These are phyloP conservation scores for Penicillium sp. DNA, from an alignment of 2,329 filamentous ascomycete genomes.

Conservation along the genomic window DNA sequence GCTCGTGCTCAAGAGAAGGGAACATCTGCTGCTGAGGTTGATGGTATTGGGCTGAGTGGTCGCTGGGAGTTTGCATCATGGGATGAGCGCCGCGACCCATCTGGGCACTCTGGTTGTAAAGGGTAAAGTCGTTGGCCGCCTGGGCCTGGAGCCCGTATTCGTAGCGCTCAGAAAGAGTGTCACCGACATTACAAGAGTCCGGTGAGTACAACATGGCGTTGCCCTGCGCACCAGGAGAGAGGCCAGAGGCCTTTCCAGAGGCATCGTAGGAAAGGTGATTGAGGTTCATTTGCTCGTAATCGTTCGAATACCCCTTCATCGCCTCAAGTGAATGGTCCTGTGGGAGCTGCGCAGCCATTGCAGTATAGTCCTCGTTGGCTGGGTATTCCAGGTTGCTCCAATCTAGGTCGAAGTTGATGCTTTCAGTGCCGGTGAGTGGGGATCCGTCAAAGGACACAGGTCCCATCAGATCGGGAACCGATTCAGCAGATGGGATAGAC, in stretches of 20 bases:
- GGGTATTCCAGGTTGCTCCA: slow-evolving; percentile 23
- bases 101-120: slow-evolving; percentile 18
- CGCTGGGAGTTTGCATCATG: slow-evolving; percentile 4
- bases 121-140: slow-evolving; percentile 24
- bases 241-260: slow-evolving; percentile 15
- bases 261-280: slow-evolving; percentile 11
- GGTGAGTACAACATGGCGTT: slow-evolving; percentile 31
- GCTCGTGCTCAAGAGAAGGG: slow-evolving; percentile 16
- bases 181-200: slow-evolving; percentile 19
- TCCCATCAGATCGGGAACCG: slow-evolving; percentile 21
- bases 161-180: slow-evolving; percentile 21
- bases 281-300: slow-evolving; percentile 13
- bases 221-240: slow-evolving; percentile 27
- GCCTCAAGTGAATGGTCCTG: slow-evolving; percentile 9
- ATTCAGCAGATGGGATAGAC: slow-evolving; percentile 18
- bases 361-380: slow-evolving; percentile 23
- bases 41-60: slow-evolving; percentile 9
- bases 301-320: slow-evolving; percentile 15
- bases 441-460: slow-evolving; percentile 21
- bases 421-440: slow-evolving; percentile 20
- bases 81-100: not conserved
- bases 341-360: slow-evolving; percentile 20
- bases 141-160: slow-evolving; percentile 13
- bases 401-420: slow-evolving; percentile 21
- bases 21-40: slow-evolving; percentile 20